phyloP scores from a whole-genome alignment of 1,139 yeast genomes.

The Debaryomyces subglobosus region DNA sequence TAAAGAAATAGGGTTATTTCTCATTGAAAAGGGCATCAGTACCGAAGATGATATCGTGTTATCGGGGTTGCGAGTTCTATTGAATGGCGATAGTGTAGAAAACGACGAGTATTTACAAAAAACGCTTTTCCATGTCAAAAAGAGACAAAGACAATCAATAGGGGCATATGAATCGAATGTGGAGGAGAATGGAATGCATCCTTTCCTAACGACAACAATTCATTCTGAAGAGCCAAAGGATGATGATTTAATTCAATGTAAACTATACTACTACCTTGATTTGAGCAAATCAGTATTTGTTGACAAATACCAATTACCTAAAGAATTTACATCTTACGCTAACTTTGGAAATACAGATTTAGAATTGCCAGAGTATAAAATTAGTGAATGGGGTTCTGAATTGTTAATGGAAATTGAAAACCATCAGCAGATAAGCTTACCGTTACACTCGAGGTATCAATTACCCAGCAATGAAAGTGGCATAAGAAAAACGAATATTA shows the following conservation, averaged over 20 bases:
- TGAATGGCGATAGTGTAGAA: slow-evolving; percentile 14
- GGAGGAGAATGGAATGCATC: slow-evolving; percentile 43
- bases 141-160: slow-evolving; percentile 35
- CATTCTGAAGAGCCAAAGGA: slow-evolving; percentile 21
- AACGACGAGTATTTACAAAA: slow-evolving; percentile 26
- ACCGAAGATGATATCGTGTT: slow-evolving; percentile 37
- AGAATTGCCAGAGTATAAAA: slow-evolving; percentile 47
- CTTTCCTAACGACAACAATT: slow-evolving; percentile 25
- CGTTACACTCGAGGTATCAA: slow-evolving; percentile 46
- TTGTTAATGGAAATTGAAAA: slow-evolving; percentile 29
- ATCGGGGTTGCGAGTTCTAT: slow-evolving; percentile 37
- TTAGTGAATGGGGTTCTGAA: slow-evolving; percentile 47
- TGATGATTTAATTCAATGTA: slow-evolving; percentile 34
- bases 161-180: slow-evolving; percentile 16
- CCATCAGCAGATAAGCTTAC: slow-evolving; percentile 16
- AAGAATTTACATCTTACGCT: slow-evolving; percentile 26
- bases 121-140: slow-evolving; percentile 48
- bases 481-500: slow-evolving; percentile 13
- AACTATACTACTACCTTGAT: slow-evolving; percentile 35
- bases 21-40: slow-evolving; percentile 31
- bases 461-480: slow-evolving; percentile 23
- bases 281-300: slow-evolving; percentile 40
- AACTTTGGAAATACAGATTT: slow-evolving; percentile 40
- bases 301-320: slow-evolving; percentile 44
- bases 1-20: slow-evolving; percentile 41